Conservation (phyloP, 2,329 filamentous ascomycete species). For the Aureobasidium lini region DNA sequence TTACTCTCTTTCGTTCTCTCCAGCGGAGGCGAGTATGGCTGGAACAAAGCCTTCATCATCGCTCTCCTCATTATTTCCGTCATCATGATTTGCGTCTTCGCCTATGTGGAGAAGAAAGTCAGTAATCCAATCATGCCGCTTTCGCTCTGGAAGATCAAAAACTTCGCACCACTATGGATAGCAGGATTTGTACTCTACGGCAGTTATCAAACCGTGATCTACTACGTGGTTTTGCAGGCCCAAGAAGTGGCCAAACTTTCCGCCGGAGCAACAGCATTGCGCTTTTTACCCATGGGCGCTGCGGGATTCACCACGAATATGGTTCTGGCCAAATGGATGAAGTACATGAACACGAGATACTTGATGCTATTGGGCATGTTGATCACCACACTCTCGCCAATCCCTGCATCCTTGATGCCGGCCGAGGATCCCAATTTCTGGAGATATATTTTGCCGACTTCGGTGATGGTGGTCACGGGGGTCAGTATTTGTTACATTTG, state of each 20-base stretch:
- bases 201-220: conserved; percentile 36
- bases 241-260: conserved; percentile 34
- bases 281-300: conserved; percentile 36
- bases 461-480: conserved; percentile 33
- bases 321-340: conserved; percentile 29
- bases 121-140: conserved; percentile 41
- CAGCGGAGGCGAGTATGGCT: conserved; percentile 40
- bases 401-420: conserved; percentile 26
- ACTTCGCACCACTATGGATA: conserved; percentile 41
- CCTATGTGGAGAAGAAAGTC: conserved; percentile 37
- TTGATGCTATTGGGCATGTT: conserved; percentile 30
- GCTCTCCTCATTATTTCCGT: conserved; percentile 34
- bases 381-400: conserved; percentile 31
- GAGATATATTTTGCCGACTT: conserved; percentile 34
- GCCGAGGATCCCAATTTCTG: conserved; percentile 24
- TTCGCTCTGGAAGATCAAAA: conserved; percentile 38
- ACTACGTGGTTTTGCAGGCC: conserved; percentile 36
- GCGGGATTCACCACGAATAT: conserved; percentile 22
- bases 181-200: conserved; percentile 38
- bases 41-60: conserved; percentile 40
- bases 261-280: conserved; percentile 33
- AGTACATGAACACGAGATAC: conserved; percentile 32
- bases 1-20: conserved; percentile 39
- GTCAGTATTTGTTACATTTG: conserved; percentile 37
- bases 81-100: conserved; percentile 32